Base-by-base conservation (phyloP, 495 filamentous ascomycete species). In the Penicillium ucsense region DNA sequence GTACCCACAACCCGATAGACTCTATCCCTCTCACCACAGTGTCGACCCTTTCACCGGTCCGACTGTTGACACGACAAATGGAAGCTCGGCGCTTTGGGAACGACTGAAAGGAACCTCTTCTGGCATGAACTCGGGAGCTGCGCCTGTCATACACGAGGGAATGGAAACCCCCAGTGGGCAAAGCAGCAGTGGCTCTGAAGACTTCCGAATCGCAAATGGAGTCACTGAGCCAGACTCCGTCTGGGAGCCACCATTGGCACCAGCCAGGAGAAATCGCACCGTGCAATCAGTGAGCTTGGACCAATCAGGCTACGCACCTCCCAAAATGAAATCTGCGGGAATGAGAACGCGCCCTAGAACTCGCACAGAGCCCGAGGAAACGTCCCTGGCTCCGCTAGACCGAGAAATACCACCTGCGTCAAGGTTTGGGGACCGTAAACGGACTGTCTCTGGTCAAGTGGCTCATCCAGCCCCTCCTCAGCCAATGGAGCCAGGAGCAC, bases 401-500 rank as follows among this genome's bases (percentile, higher is more conserved):
- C 63, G 61, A 51, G 68, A 72, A 20, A 50, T 61, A 12, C 61
- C 65, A n/a, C 59, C 59, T 39, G 57, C 58, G 4, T 52, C 60
- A 28, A 58, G 62, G 43, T 52, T 67, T 31, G 65, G 70, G 6
- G 84, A 84, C 51, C 78, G 87, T 58, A 95, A 94, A 67, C 77
- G 89, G 49, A 94, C 89, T 4, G 76, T 91, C 10, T 91, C 89
- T 31, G 89, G 89, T 3, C 85, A 91, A 55, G 78, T 79, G 9
- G 79, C 85, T 6, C 79, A 85, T 52, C 65, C 80, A 8, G 66
- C 73, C 46, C 65, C 77, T 46, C 65, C 62, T 9, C 74, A 75
- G 38, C 60, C 73, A 6, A 43, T 48, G 38, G 85, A 89, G 56
- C 82, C 83, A 35, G 78, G 80, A 30, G 81, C 82, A 35, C 82